Evolutionary conservation across 768 basidiomycete genomes (phyloP), one percentile per base, ranked within the genome.

Genomic region (Serpula lacrymans): DNA sequence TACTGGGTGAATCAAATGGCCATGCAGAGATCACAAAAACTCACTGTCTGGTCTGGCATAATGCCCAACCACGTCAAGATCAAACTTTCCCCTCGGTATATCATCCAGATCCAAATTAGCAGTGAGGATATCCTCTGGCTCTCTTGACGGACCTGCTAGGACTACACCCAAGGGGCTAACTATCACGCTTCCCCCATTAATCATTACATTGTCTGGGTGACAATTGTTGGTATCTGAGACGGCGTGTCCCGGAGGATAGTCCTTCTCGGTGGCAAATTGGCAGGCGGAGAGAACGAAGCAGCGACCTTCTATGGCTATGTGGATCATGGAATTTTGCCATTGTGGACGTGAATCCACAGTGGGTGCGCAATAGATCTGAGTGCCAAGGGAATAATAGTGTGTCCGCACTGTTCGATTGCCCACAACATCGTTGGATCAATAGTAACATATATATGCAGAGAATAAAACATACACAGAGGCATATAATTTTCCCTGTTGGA

Each of bases 251-350:
- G 57, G 53, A 0, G 79, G 77, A 41, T 71, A 81, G 51, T 81
- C 72, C 54, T 68, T 67, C 47, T 73, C 74, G 42, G 71, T 67
- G 0, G 77, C 69, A 51, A 70, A 82, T 50, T 82, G 78, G 39
- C 76, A 81, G 3, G 78, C 80, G 11, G 76, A 71, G 18, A 84
- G 63, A 36, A 84, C 83, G 56, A 82, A 82, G 59, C 80, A 82
- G 18, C 83, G 72, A 8, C 83, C 83, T 53, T 84, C 82, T 25
- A 78, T 59, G 1, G 82, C 81, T 35, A 84, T 78, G 49, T 81
- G 80, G 18, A 60, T 51, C 78, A 83, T 81, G 1, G 76, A 72
- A 42, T 63, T 59, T 47, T 68, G 67, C 83, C 82, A 84, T 7
- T 53, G 63, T 2, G 71, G 69, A 3, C 82, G 67, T 4, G 70